Percentiles rank a stretch among this genome's conserved stretches.
Conservation (phyloP, 768 basidiomycete genomes). For the Rhodotorula toruloides region DNA sequence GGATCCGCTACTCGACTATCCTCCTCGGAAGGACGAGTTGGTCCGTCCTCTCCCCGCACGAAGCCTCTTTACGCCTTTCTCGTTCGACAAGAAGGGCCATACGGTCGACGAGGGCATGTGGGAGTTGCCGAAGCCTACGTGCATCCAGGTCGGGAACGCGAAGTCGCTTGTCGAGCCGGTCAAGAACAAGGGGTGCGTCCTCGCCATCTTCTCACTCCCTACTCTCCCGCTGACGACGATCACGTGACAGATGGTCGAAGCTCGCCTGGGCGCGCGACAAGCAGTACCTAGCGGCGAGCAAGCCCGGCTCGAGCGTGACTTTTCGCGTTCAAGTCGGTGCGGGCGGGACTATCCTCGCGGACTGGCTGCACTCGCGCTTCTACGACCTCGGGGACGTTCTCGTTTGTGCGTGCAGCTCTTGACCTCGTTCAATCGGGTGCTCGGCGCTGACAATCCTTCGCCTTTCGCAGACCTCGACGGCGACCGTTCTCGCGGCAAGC, state of each 20-base stretch:
- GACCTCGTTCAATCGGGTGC: no score
- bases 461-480: constrained; percentile 19
- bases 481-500: constrained; percentile 7
- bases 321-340: constrained; percentile 40
- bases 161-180: constrained; percentile 13
- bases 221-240: background rate
- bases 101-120: background rate
- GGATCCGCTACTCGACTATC: constrained; percentile 20
- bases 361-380: constrained; percentile 30
- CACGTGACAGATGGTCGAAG: constrained; percentile 17
- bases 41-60: constrained; percentile 10
- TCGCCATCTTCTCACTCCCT: background rate
- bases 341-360: constrained; percentile 21
- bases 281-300: constrained; percentile 43
- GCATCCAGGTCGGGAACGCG: constrained; percentile 31
- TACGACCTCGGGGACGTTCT: constrained; percentile 34
- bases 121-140: constrained; percentile 7
- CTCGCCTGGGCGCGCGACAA: constrained; percentile 42
- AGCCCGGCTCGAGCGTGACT: constrained; percentile 42
- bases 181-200: constrained; percentile 13
- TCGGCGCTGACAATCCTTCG: background rate
- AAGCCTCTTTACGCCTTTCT: constrained; percentile 22
- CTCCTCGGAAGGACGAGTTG: background rate
- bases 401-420: constrained; percentile 17
- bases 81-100: background rate